A percentile compares a stretch with the other conserved stretches of the same genome.
phyloP scores from a whole-genome alignment of 2,329 filamentous ascomycete genomes.

The Pseudogymnoascus sp. region DNA sequence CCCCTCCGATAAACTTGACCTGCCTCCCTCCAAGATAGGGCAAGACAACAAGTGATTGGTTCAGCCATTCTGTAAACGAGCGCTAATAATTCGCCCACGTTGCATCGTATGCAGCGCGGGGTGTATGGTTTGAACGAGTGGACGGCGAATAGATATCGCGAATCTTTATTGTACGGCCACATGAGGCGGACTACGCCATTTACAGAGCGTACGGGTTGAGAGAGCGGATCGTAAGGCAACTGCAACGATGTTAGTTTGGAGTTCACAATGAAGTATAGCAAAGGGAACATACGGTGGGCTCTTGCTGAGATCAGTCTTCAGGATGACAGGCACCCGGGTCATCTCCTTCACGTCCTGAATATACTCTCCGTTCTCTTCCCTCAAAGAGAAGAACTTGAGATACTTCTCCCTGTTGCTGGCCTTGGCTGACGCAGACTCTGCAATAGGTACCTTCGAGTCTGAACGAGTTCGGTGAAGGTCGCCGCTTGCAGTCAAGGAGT shows the following conservation, averaged over 20 bases:
- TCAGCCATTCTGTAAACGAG: conserved; percentile 5
- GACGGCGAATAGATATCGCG: background rate
- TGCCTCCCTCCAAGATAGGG: background rate
- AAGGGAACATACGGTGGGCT: conserved; percentile 87
- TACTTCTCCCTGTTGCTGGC: conserved; percentile 95
- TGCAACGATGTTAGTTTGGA: conserved; percentile 33
- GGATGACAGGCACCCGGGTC: conserved; percentile 91
- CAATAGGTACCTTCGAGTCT: conserved; percentile 78
- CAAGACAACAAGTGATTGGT: background rate
- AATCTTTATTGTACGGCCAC: conserved; percentile 2
- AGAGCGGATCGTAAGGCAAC: conserved; percentile 76
- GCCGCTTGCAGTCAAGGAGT: conserved; percentile 56
- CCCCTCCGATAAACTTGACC: background rate
- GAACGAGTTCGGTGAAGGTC: conserved; percentile 81
- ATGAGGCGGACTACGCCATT: conserved; percentile 16
- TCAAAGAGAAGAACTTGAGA: conserved; percentile 75
- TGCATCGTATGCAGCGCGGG: background rate
- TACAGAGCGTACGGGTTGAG: conserved; percentile 69
- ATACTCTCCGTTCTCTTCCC: conserved; percentile 89
- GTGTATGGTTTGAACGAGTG: conserved; percentile 4
- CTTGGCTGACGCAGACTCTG: conserved; percentile 64
- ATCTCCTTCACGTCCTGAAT: conserved; percentile 98
- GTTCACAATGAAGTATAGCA: conserved; percentile 25
- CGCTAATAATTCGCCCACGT: conserved; percentile 4
- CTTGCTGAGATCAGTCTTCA: conserved; percentile 97